Percentiles rank a stretch among this genome's conserved stretches.
Evolutionary conservation across 441 rosid genomes (phyloP).

Genomic region (Metrosideros polymorpha): DNA sequence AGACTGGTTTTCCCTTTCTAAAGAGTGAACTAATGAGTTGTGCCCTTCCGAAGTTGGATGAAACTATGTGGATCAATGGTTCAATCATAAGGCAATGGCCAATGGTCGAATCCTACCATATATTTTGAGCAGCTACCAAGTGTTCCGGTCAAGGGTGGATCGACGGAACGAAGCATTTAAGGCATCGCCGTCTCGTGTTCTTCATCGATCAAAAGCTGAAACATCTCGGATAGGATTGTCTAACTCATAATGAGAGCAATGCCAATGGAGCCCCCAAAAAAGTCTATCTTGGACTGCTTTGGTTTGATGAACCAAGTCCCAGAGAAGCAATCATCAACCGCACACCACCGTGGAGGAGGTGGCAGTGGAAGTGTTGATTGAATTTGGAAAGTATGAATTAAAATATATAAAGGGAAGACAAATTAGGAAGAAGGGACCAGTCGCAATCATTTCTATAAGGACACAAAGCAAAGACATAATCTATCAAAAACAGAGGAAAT

Average conservation of each 20-base stretch:
- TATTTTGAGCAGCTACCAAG: neutral
- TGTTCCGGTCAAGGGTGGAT: neutral
- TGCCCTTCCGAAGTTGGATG: neutral
- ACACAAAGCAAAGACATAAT: neutral
- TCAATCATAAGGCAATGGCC: neutral
- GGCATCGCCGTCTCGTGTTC: neutral
- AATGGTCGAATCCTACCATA: neutral
- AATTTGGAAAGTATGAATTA: neutral
- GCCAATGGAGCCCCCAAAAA: neutral
- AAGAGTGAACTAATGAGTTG: neutral
- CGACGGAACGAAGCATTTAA: neutral
- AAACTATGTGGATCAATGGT: neutral
- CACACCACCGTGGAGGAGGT: neutral
- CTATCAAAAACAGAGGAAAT: neutral
- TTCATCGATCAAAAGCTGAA: rapidly evolving
- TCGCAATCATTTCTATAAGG: neutral
- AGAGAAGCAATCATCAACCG: neutral
- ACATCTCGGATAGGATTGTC: neutral
- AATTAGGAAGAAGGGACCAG: neutral
- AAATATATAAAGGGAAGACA: neutral
- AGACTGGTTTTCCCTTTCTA: neutral
- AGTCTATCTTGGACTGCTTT: neutral
- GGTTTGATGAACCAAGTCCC: neutral
- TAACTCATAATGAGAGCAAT: neutral
- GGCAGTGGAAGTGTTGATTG: neutral